Percentiles rank a stretch among this genome's conserved stretches.
Conservation (phyloP, 257 asterid genomes). For the Lavandula angustifolia region DNA sequence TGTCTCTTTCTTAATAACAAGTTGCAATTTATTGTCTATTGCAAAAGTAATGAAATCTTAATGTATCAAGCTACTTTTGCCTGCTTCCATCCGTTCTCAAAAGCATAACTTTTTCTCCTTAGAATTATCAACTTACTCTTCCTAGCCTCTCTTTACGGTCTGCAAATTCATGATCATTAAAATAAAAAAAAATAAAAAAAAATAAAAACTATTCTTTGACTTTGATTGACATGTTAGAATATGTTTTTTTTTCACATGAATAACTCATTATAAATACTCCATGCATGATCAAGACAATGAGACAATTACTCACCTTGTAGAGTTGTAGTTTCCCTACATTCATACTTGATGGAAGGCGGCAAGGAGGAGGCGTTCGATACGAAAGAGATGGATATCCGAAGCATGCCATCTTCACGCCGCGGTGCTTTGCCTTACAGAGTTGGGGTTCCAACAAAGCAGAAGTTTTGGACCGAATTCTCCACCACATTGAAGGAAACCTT, state of each 20-base stretch:
- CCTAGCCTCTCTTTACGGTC: background rate
- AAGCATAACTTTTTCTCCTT: constrained; percentile 26
- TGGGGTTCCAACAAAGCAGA: constrained; percentile 70
- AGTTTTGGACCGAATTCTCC: constrained; percentile 53
- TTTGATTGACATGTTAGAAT: no score
- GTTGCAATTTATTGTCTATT: constrained; percentile 34
- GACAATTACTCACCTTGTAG: no score
- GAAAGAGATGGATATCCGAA: constrained; percentile 52
- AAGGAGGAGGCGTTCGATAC: constrained; percentile 32
- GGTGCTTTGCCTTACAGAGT: constrained; percentile 57
- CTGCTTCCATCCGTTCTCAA: constrained; percentile 34
- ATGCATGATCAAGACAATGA: no score
- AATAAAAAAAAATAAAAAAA: no score
- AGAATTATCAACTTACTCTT: no score
- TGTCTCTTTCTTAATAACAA: constrained; percentile 33
- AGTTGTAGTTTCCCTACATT: background rate
- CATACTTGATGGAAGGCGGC: constrained; percentile 39
- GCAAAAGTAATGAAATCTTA: constrained; percentile 36
- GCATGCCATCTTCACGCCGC: constrained; percentile 40
- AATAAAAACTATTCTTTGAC: no score
- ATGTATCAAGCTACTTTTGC: constrained; percentile 33
- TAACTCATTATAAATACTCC: no score
- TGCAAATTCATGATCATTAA: no score
- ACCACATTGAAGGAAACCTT: constrained; percentile 62
- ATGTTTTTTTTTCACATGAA: no score